These are phyloP conservation scores for Lodderomyces parapsilosis DNA, from an alignment of 1,139 yeast species.

Conservation along the genomic window DNA sequence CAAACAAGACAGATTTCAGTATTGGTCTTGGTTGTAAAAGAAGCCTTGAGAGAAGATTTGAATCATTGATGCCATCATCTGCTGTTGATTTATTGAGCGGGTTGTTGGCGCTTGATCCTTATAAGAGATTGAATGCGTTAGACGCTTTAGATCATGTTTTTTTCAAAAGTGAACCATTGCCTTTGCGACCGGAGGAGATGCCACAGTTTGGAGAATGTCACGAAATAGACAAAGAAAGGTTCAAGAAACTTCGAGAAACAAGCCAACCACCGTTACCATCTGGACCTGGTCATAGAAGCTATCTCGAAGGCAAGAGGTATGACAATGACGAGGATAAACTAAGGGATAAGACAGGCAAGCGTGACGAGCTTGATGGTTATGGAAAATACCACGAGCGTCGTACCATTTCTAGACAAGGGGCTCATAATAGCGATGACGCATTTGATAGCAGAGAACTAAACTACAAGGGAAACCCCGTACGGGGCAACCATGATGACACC, in stretches of 20 bases:
- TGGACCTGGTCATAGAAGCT: slow-evolving; percentile 7
- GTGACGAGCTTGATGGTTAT: not conserved
- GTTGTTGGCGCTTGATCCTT: slow-evolving; percentile 66
- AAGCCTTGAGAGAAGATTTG: slow-evolving; percentile 48
- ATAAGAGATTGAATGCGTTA: slow-evolving; percentile 68
- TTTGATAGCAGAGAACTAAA: not conserved
- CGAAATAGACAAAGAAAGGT: slow-evolving; percentile 75
- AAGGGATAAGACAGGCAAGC: not conserved
- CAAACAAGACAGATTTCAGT: slow-evolving; percentile 50
- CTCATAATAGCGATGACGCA: not conserved
- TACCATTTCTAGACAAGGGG: not conserved
- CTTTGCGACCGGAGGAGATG: slow-evolving; percentile 53
- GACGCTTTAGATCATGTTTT: slow-evolving; percentile 74
- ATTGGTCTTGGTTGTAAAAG: slow-evolving; percentile 52
- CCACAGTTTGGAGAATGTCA: slow-evolving; percentile 84
- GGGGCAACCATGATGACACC: too few relatives aligned
- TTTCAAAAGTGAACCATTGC: slow-evolving; percentile 64
- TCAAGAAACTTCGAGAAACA: slow-evolving; percentile 31
- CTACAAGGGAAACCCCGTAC: not conserved
- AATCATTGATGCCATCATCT: slow-evolving; percentile 29
- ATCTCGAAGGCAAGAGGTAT: slow-evolving; percentile 6
- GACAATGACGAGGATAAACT: slow-evolving; percentile 1
- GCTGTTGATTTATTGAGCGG: slow-evolving; percentile 49
- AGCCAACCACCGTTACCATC: slow-evolving; percentile 2
- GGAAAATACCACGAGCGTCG: not conserved